Evolutionary conservation across 495 filamentous ascomycete genomes (phyloP), one percentile per base, ranked within the genome.

Genomic region (Staphylotrichum longicolle): DNA sequence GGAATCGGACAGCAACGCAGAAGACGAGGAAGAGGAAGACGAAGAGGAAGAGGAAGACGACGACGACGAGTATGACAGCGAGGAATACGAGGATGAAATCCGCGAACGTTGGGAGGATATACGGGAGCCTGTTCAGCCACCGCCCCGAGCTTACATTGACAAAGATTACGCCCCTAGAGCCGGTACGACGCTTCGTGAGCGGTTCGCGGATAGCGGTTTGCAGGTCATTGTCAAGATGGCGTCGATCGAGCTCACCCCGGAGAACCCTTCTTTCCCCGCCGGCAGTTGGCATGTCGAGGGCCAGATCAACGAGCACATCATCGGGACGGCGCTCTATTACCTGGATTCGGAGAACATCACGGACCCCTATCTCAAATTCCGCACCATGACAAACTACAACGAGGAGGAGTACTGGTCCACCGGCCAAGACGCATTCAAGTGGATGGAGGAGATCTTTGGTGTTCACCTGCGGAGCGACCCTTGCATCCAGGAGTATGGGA

Each of bases 191-290:
- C 60, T 74, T 34, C 61, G 63, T 11, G 32, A 71, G 32, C 57
- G 72, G 46, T 84, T 82, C 64, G 68, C 71, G 30, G 60, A 72
- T 5, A 60, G 58, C 0, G 80, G 78, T 0, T 65, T 88, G 5
- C 86, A 88, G 61, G 73, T 88, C 20, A 86, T 89, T 37, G 80
- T 88, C 42, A 88, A 88, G 65, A 70, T 89, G 51, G 80, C 81
- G 3, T 82, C 81, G 50, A 87, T 89, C 56, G 74, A 86, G 52
- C 69, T 89, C 2, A 84, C 79, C 0, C 85, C 86, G 1, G 82
- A 83, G 49, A 85, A 83, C 39, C 81, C 82, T 0, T 60, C 61
- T 30, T 68, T 68, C 39, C 27, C 65, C 1, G 44, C 48, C 2
- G 74, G 72, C 7, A 46, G 54, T 2, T 77, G 74, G 74, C 83